Base-by-base conservation (phyloP, 768 basidiomycete genomes). In the Brasilioporus rufonigricans region DNA sequence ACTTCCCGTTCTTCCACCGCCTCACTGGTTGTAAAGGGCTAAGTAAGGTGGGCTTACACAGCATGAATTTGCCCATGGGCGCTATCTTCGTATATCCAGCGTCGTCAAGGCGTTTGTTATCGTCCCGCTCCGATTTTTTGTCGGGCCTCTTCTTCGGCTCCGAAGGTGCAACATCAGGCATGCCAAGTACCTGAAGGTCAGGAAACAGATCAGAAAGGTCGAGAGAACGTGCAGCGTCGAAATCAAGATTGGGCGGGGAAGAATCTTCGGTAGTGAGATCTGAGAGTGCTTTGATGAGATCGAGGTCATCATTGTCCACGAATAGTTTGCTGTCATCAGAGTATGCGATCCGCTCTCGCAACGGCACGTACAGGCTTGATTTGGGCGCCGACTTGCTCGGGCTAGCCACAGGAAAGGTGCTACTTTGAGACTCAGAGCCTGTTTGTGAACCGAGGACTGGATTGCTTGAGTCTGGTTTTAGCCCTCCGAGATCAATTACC, bases 1-100 rank as follows among this genome's bases (percentile, higher is more conserved):
- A 91, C 38, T 73, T 73, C 1, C 80, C 87, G 44, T 83, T 75
- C 57, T 79, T 81, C 77, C 85, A 87, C 58, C 86, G 85, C 64
- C 80, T 86, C 6, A 89, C 82, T 7, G 96, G 97, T 59, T 92
- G 80, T 33, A 98, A 73, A 44, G 93, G 82, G 11, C 92, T 86
- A 32, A 98, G 76, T 26, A 99, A 79, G 2, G 93, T 87, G 2
- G 93, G 92, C 66, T 89, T 91, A 33, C 78, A 74, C 51, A 83
- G 77, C 87, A 97, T 91, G 67, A 96, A 87, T 53, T 80, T 76
- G 24, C 85, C 86, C 43, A 85, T 79, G 26, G 91, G 87, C 24
- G 83, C 82, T 26, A 98, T 74, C 58, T 88, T 91, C 29, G 85
- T 84, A 53, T 84, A 85, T 16, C 83, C 83, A 9, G 85, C 81